Evolutionary conservation across 306 rosid species (phyloP).

Genomic region (Vigna nakashimae): DNA sequence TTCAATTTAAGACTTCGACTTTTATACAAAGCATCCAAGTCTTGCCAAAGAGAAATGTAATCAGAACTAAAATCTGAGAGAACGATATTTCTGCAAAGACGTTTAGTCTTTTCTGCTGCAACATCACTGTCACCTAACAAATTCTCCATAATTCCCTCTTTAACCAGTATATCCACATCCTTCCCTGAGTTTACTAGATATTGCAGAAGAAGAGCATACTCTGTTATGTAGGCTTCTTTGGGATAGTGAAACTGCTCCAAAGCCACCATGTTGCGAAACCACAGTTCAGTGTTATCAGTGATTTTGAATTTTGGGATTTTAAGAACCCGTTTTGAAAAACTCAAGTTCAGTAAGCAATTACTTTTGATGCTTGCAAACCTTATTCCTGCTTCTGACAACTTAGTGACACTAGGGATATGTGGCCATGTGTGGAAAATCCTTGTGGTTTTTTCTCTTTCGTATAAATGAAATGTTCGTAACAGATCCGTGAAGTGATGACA

Average conservation of each 20-base stretch:
- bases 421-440: too few species aligned
- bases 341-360: slow-evolving; percentile 10
- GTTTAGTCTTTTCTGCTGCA: too few species aligned
- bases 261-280: slow-evolving; percentile 49
- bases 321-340: slow-evolving; percentile 31
- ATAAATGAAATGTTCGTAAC: slow-evolving; percentile 30
- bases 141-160: too few species aligned
- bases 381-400: slow-evolving; percentile 47
- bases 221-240: neutral
- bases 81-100: too few species aligned
- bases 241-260: slow-evolving; percentile 51
- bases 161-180: slow-evolving; percentile 50
- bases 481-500: slow-evolving; percentile 50
- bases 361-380: slow-evolving; percentile 1
- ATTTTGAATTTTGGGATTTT: slow-evolving; percentile 42
- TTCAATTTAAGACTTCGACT: neutral
- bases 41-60: too few species aligned
- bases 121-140: too few species aligned
- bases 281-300: slow-evolving; percentile 37
- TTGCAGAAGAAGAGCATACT: slow-evolving; percentile 38
- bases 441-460: too few species aligned
- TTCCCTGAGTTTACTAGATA: slow-evolving; percentile 37
- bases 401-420: slow-evolving; percentile 10
- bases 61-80: too few species aligned
- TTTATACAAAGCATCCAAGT: too few species aligned